Percentiles rank a stretch among this genome's conserved stretches.
These are phyloP conservation scores for Russula ochroleuca DNA, from an alignment of 768 basidiomycete genomes.

Conservation along the genomic window DNA sequence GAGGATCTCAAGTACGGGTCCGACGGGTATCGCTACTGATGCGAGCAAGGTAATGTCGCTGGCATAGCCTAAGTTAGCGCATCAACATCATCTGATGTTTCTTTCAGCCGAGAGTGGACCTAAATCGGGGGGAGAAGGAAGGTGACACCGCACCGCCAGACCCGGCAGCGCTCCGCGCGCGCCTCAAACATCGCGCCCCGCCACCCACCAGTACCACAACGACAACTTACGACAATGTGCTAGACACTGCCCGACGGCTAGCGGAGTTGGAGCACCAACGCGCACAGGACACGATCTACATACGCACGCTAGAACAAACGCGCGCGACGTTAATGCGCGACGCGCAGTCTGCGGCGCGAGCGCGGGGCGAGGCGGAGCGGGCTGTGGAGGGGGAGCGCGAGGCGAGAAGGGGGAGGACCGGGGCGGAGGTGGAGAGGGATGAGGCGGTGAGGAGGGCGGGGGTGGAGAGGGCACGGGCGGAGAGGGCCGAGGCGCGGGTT, in stretches of 20 bases:
- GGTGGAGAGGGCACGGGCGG: constrained; percentile 9
- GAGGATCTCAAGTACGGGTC: background rate
- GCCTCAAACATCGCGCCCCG: constrained; percentile 13
- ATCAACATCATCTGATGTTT: background rate
- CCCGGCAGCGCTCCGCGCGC: constrained; percentile 10
- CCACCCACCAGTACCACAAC: background rate
- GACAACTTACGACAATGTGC: constrained; percentile 7
- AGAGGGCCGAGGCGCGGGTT: constrained; percentile 2
- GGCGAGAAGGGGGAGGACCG: background rate
- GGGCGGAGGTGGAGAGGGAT: background rate
- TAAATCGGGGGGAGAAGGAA: background rate
- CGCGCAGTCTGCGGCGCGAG: background rate
- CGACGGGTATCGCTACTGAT: background rate
- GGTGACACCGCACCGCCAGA: background rate
- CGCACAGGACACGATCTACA: constrained; percentile 12
- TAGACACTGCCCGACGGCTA: constrained; percentile 13
- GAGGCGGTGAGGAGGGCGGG: background rate
- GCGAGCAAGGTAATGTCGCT: constrained; percentile 4
- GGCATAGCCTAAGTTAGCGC: background rate
- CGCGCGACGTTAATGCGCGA: constrained; percentile 7
- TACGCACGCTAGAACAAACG: constrained; percentile 11
- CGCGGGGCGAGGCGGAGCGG: background rate
- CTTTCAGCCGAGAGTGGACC: background rate
- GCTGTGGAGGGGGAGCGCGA: background rate
- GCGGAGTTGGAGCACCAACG: constrained; percentile 14